phyloP scores from a whole-genome alignment of 2,329 filamentous ascomycete species.

The Penicillium verrucosum region DNA sequence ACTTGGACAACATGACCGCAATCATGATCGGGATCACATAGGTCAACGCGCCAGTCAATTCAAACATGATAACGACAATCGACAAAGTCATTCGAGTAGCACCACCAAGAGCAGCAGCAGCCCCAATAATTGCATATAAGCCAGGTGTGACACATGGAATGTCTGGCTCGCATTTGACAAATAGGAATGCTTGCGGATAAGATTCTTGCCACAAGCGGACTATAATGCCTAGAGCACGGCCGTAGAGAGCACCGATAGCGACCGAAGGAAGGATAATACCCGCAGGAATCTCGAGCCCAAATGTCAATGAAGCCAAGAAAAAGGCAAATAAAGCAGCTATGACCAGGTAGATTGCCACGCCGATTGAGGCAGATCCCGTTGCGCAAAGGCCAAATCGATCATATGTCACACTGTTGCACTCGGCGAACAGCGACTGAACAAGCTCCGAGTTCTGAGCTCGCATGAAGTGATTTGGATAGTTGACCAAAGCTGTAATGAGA shows the following conservation, averaged over 20 bases:
- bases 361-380: conserved; percentile 75
- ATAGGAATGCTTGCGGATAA: conserved; percentile 73
- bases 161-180: conserved; percentile 79
- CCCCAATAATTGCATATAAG: conserved; percentile 94
- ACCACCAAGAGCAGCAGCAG: conserved; percentile 87
- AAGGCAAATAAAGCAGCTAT: conserved; percentile 81
- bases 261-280: conserved; percentile 95
- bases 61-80: conserved; percentile 99
- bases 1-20: conserved; percentile 96
- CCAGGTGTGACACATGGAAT: conserved; percentile 86
- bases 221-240: conserved; percentile 82
- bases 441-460: conserved; percentile 87
- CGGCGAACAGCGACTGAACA: conserved; percentile 85
- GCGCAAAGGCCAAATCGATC: conserved; percentile 91
- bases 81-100: conserved; percentile 96
- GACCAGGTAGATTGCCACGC: conserved; percentile 77
- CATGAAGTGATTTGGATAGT: conserved; percentile 96
- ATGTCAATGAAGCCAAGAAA: conserved; percentile 80
- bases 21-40: conserved; percentile 99
- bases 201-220: conserved; percentile 83
- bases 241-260: conserved; percentile 87
- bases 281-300: conserved; percentile 89
- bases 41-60: conserved; percentile 90
- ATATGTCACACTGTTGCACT: conserved; percentile 77
- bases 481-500: conserved; percentile 78